Conservation (phyloP, 352 stramenopile species). For the Saprolegnia diclina region DNA sequence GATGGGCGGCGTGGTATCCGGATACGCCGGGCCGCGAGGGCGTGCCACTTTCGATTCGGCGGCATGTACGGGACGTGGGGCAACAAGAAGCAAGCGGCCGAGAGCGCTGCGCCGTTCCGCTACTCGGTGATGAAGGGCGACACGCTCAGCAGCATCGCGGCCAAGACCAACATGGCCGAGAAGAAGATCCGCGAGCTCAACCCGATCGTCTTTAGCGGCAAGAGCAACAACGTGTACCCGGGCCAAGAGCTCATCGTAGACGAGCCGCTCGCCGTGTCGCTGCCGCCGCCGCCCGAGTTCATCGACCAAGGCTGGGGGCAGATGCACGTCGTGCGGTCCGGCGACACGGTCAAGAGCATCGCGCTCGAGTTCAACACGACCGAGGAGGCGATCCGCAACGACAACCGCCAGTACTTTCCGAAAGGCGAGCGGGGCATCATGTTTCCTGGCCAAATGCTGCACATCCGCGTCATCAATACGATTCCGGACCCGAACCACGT, state of each 20-base stretch:
- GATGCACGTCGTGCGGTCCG: conserved; percentile 70
- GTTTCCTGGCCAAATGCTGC: conserved; percentile 63
- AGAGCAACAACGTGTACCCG: conserved; percentile 48
- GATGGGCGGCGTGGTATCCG: neutral
- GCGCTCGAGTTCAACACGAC: conserved; percentile 74
- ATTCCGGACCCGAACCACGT: neutral
- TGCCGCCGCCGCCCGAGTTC: conserved; percentile 64
- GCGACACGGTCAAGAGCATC: conserved; percentile 64
- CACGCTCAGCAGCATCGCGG: conserved; percentile 54
- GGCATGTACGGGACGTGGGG: conserved; percentile 25
- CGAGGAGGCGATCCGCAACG: conserved; percentile 65
- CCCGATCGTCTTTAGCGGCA: conserved; percentile 44
- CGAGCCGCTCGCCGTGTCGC: conserved; percentile 43
- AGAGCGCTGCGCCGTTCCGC: conserved; percentile 40
- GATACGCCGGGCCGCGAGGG: neutral
- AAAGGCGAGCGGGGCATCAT: conserved; percentile 61
- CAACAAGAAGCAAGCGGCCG: conserved; percentile 23
- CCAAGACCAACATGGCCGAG: conserved; percentile 58
- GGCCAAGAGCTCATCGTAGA: conserved; percentile 75
- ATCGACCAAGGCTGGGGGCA: conserved; percentile 82
- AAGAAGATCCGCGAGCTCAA: conserved; percentile 56
- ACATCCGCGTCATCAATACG: conserved; percentile 74
- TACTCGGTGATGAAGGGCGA: conserved; percentile 65
- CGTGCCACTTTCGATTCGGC: neutral
- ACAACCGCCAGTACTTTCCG: conserved; percentile 78